Percentiles rank a stretch among this genome's conserved stretches.
Conservation (phyloP, 176 grass and related monocot genomes). For the Phragmites australis region DNA sequence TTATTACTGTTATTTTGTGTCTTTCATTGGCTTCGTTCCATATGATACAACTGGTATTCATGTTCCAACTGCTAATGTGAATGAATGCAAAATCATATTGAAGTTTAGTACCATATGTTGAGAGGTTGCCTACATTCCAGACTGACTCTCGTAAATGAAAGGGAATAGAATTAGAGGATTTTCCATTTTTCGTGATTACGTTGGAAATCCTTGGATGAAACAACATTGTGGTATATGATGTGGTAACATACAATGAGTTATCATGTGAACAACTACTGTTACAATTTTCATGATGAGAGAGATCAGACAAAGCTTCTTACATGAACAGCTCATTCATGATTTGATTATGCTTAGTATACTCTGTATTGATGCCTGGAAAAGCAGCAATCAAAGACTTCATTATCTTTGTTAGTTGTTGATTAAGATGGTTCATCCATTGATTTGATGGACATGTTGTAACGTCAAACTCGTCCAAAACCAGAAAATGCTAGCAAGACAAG, state of each 20-base stretch:
- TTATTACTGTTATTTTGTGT: constrained; percentile 1
- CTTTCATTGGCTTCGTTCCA: background rate
- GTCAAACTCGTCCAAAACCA: background rate
- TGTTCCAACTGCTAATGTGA: background rate
- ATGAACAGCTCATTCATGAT: background rate
- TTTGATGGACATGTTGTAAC: background rate
- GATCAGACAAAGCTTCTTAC: background rate
- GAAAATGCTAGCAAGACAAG: constrained; percentile 9
- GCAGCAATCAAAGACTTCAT: background rate
- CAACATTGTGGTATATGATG: background rate
- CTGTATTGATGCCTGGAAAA: background rate
- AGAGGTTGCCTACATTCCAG: background rate
- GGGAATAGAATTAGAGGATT: no score
- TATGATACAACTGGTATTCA: background rate
- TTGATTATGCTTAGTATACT: background rate
- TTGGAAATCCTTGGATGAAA: background rate
- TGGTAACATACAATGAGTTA: background rate
- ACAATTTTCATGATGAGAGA: background rate
- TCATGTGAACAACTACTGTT: background rate
- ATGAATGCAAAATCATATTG: background rate
- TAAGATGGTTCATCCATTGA: background rate
- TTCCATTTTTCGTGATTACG: background rate
- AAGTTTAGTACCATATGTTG: background rate
- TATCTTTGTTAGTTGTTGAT: background rate
- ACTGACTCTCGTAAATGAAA: background rate